Evolutionary conservation across 805 yeast species (phyloP).

Genomic region (Saccharomycopsis sp.): DNA sequence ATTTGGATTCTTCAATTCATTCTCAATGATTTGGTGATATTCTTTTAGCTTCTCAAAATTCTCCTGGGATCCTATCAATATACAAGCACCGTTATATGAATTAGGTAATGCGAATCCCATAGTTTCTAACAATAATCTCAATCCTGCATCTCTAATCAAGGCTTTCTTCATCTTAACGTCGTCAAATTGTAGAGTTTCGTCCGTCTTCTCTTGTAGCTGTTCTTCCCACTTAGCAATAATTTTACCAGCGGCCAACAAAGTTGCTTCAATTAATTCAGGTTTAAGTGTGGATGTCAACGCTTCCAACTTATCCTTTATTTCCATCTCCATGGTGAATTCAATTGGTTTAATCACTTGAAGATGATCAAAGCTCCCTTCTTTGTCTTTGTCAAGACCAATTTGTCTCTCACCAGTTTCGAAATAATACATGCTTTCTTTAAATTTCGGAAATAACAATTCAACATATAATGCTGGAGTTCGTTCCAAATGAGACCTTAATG

Average conservation of each 20-base stretch:
- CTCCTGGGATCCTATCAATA: conserved; percentile 28
- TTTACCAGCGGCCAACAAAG: neutral
- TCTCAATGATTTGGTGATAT: conserved; percentile 20
- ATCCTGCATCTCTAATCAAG: conserved; percentile 40
- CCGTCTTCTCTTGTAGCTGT: neutral
- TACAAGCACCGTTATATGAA: conserved; percentile 33
- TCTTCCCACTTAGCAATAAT: neutral
- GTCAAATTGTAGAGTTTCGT: conserved; percentile 1
- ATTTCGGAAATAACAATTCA: conserved; percentile 62
- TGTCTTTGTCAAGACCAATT: neutral
- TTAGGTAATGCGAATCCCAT: conserved; percentile 42
- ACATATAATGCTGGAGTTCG: conserved; percentile 48
- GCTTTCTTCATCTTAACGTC: conserved; percentile 24
- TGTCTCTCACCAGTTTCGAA: conserved; percentile 51
- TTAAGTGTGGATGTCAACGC: conserved; percentile 19
- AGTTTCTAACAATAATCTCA: conserved; percentile 40
- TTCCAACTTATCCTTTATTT: conserved; percentile 33
- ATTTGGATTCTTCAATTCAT: neutral
- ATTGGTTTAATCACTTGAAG: conserved; percentile 20
- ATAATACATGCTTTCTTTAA: conserved; percentile 40
- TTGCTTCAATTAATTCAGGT: neutral
- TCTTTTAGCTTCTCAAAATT: too few species aligned
- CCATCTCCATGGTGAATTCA: conserved; percentile 25
- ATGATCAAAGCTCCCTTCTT: neutral
- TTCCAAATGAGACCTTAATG: conserved; percentile 40